These are phyloP conservation scores for Microthlaspi erraticum DNA, from an alignment of 345 rosid species.

Conservation along the genomic window DNA sequence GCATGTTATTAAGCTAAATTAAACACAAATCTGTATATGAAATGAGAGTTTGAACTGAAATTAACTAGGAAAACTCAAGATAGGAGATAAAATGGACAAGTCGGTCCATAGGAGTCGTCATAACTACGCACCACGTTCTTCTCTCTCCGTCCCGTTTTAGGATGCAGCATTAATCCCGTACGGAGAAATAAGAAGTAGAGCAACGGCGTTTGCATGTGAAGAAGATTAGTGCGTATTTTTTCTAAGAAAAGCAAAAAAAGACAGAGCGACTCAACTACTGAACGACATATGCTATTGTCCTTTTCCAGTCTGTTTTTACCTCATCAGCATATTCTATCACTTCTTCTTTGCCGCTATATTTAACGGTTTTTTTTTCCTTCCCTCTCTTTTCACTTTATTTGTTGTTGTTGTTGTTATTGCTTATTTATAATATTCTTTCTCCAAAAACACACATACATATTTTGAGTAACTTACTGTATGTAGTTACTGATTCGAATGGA, in stretches of 20 bases:
- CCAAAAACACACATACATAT: no score
- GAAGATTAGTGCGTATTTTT: conserved; percentile 15
- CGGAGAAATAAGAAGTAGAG: no score
- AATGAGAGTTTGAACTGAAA: not conserved
- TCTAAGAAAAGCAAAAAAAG: not conserved
- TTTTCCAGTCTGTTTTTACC: conserved; percentile 38
- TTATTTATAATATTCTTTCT: not conserved
- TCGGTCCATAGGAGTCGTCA: not conserved
- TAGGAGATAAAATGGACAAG: not conserved
- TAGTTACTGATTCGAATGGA: no score
- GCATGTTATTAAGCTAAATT: no score
- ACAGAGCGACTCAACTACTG: conserved; percentile 26
- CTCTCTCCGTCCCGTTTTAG: conserved; percentile 15
- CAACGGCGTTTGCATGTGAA: conserved; percentile 26
- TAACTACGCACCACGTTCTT: conserved; percentile 11
- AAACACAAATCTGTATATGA: no score
- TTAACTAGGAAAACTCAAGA: not conserved
- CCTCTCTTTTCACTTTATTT: conserved; percentile 6
- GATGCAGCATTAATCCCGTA: conserved; percentile 15
- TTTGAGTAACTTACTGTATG: no score
- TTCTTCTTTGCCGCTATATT: conserved; percentile 12
- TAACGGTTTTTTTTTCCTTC: not conserved
- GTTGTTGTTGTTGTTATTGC: not conserved
- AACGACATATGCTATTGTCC: conserved; percentile 38
- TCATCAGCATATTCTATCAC: conserved; percentile 25